Evolutionary conservation across 192 early-diverging fungal species (phyloP).

Genomic region (Linnemannia hyalina): DNA sequence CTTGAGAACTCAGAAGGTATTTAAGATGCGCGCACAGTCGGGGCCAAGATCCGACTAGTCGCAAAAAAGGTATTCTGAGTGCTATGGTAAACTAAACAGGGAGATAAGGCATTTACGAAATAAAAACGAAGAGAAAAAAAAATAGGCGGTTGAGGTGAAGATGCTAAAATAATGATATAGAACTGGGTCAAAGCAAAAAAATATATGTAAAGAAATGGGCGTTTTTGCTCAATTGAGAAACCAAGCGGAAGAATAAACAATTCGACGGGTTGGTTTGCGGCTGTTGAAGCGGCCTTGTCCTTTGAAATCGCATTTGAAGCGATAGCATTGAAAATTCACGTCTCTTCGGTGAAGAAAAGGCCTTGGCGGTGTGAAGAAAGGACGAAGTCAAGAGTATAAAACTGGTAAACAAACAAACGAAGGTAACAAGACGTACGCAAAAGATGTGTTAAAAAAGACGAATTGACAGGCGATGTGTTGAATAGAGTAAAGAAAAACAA

Average conservation of each 20-base stretch:
- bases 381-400: conserved; percentile 55
- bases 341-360: conserved; percentile 17
- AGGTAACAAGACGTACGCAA: neutral
- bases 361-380: conserved; percentile 49
- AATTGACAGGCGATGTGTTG: neutral
- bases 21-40: conserved; percentile 47
- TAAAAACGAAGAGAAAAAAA: conserved; percentile 32
- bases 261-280: conserved; percentile 46
- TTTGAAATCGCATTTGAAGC: conserved; percentile 19
- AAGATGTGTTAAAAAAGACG: conserved; percentile 15
- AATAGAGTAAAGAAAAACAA: neutral
- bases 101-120: conserved; percentile 53
- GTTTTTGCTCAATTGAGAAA: conserved; percentile 53
- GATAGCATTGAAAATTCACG: conserved; percentile 34
- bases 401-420: conserved; percentile 15
- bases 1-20: conserved; percentile 22
- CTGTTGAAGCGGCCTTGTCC: conserved; percentile 59
- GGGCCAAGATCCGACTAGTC: conserved; percentile 50
- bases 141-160: neutral
- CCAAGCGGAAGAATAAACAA: conserved; percentile 36
- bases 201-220: conserved; percentile 13
- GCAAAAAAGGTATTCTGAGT: conserved; percentile 38
- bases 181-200: neutral
- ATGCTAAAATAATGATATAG: neutral
- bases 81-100: conserved; percentile 42